A percentile compares a stretch with the other conserved stretches of the same genome.
Evolutionary conservation across 2,329 filamentous ascomycete species (phyloP).

Genomic region (Apiospora malaysiana): DNA sequence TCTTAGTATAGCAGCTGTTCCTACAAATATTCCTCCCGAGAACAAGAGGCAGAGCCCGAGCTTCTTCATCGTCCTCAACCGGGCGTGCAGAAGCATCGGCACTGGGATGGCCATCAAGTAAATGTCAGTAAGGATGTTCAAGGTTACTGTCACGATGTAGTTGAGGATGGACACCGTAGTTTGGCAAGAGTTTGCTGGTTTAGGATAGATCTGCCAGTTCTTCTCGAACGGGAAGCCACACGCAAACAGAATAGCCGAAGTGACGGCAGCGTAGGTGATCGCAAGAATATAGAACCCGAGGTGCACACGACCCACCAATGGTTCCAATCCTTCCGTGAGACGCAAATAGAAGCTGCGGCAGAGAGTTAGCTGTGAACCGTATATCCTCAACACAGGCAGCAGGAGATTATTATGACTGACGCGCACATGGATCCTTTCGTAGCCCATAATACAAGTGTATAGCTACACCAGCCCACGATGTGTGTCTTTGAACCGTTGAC

Average conservation of each 20-base stretch:
- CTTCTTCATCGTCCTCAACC: conserved; percentile 44
- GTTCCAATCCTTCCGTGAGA: conserved; percentile 34
- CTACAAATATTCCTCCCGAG: conserved; percentile 47
- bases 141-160: conserved; percentile 53
- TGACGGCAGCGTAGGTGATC: conserved; percentile 51
- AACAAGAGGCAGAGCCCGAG: conserved; percentile 44
- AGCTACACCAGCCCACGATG: conserved; percentile 59
- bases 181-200: conserved; percentile 59
- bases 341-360: neutral
- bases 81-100: conserved; percentile 53
- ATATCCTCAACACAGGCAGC: neutral
- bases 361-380: neutral
- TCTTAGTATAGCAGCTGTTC: conserved; percentile 46
- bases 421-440: conserved; percentile 61
- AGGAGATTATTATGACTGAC: conserved; percentile 34
- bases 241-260: conserved; percentile 52
- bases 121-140: conserved; percentile 62
- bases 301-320: conserved; percentile 46
- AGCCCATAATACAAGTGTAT: conserved; percentile 57
- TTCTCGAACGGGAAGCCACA: conserved; percentile 51
- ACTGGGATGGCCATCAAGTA: conserved; percentile 66
- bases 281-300: conserved; percentile 53
- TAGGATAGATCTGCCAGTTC: conserved; percentile 61
- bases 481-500: conserved; percentile 59
- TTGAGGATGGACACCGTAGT: conserved; percentile 52